These are phyloP conservation scores for Arabidopsis suecica DNA, from an alignment of 345 rosid genomes.

Conservation along the genomic window DNA sequence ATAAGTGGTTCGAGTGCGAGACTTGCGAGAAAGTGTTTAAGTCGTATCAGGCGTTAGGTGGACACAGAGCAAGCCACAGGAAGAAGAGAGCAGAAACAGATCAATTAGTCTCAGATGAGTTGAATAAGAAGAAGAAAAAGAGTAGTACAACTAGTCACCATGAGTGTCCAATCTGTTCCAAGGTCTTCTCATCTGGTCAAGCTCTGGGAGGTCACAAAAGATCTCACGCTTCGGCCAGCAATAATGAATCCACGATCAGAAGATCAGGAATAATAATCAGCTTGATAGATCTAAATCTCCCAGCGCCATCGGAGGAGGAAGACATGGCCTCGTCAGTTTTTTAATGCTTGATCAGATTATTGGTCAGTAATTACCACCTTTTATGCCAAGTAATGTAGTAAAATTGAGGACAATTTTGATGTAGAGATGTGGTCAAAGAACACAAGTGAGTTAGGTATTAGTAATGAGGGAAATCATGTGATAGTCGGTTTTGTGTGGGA, in stretches of 20 bases:
- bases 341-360: slow-evolving; percentile 15
- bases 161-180: slow-evolving; percentile 73
- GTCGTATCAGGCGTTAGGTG: slow-evolving; percentile 88
- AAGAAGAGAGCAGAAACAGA: slow-evolving; percentile 46
- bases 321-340: slow-evolving; percentile 40
- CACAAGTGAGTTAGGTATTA: not conserved
- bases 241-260: not conserved
- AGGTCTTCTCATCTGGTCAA: slow-evolving; percentile 87
- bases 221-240: slow-evolving; percentile 53
- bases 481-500: not conserved
- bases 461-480: not conserved
- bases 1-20: slow-evolving; percentile 62
- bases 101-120: slow-evolving; percentile 12
- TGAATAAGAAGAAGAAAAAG: slow-evolving; percentile 35
- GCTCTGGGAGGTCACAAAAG: slow-evolving; percentile 95
- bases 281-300: slow-evolving; percentile 84
- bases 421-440: slow-evolving; percentile 1
- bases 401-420: not conserved
- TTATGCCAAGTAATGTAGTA: too few species aligned
- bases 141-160: slow-evolving; percentile 48
- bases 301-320: slow-evolving; percentile 72
- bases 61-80: slow-evolving; percentile 89
- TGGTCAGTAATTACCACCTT: slow-evolving; percentile 8
- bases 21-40: slow-evolving; percentile 73
- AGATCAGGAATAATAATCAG: slow-evolving; percentile 19